A percentile compares a stretch with the other conserved stretches of the same genome.
Evolutionary conservation across 768 basidiomycete species (phyloP).

Genomic region (Termitomyces sp.): DNA sequence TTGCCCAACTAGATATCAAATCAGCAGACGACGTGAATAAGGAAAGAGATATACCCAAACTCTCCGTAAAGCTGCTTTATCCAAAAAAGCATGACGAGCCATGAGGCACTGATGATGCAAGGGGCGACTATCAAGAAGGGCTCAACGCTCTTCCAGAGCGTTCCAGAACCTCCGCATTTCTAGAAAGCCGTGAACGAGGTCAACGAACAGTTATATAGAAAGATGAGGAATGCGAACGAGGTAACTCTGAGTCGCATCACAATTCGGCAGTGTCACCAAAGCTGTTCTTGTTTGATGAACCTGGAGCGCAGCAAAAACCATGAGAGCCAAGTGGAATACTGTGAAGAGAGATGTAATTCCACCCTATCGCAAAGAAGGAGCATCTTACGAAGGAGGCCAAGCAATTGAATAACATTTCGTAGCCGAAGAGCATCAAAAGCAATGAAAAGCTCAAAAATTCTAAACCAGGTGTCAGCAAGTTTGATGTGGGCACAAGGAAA

Average conservation of each 20-base stretch:
- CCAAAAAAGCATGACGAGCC: conserved; percentile 65
- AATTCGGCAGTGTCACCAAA: conserved; percentile 36
- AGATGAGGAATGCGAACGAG: conserved; percentile 31
- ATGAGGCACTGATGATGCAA: conserved; percentile 61
- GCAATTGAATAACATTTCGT: conserved; percentile 75
- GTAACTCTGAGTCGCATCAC: conserved; percentile 28
- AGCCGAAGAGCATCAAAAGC: conserved; percentile 78
- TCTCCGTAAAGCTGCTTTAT: conserved; percentile 70
- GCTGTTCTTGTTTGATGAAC: conserved; percentile 70
- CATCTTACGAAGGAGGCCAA: conserved; percentile 63
- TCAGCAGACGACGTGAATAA: conserved; percentile 3
- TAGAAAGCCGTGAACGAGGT: conserved; percentile 19
- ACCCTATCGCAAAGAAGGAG: no score
- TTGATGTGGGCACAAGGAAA: neutral
- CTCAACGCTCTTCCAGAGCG: conserved; percentile 56
- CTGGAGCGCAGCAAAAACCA: conserved; percentile 74
- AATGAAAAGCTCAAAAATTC: conserved; percentile 77
- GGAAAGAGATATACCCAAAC: conserved; percentile 61
- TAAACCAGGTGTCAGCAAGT: conserved; percentile 24
- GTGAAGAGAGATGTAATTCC: neutral
- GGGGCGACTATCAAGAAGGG: conserved; percentile 75
- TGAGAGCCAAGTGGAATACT: conserved; percentile 76
- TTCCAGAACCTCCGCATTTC: conserved; percentile 46
- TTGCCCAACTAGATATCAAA: conserved; percentile 63
- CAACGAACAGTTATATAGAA: neutral